Evolutionary conservation across 805 yeast species (phyloP), one percentile per base, ranked within the genome.

Genomic region (Pichia deserticola): DNA sequence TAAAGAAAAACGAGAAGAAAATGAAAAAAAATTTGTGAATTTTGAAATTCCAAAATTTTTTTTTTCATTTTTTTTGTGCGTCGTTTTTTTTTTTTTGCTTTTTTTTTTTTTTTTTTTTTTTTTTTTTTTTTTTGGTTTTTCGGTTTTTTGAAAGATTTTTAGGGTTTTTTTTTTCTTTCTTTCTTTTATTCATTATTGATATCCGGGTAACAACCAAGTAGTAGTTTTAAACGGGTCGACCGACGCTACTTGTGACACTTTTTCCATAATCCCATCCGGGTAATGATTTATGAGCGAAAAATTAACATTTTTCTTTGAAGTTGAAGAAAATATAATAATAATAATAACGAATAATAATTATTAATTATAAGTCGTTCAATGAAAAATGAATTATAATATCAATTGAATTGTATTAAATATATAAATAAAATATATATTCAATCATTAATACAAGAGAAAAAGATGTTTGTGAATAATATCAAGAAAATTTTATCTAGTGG

Each of bases 31-130:
- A 32, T 32, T 11, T 9, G 13, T 10, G 36, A 34, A 11, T 6
- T 8, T 8, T 5, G 13, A 34, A 34, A 34, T 4, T 13, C 5
- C n/a, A 12, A 3, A 11, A 6, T 13, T 6, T 13, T 34, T 11
- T 30, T 30, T 30, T 30, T 30, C 32, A 7, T 30, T 30, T 35
- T 42, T 28, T 7, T 42, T 48, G 47, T 48, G 54, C 52, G 52
- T 48, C 48, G 8, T 15, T 33, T 33, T 29, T 28, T 20, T 28
- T 20, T 13, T n/a, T 36, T 3, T 5, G 20, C 20, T 20, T 20
- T 20, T 20, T 20, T 20, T 20, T 20, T 2, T 20, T 20, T 20
- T 20, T 20, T 20, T 20, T 20, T 20, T 20, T 20, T 20, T 20
- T 20, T 20, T 20, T 3, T 3, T 20, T 20, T 3, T 20, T 20